Conservation (phyloP, 352 stramenopile species). For the Phytophthora cryptogea region DNA sequence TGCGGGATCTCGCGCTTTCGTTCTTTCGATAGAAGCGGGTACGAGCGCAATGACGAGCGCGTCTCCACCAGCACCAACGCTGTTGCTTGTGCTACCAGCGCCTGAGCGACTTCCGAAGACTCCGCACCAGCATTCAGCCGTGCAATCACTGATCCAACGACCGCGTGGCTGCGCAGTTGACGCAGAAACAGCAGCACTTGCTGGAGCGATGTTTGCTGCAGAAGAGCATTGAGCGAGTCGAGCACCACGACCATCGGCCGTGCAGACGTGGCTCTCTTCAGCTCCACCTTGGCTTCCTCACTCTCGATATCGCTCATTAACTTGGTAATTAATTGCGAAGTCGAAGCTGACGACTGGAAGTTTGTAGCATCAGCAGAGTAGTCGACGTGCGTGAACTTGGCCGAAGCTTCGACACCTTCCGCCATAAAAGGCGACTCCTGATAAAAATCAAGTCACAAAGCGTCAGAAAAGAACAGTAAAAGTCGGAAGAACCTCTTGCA, state of each 20-base stretch:
- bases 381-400: slow-evolving; percentile 52
- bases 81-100: slow-evolving; percentile 50
- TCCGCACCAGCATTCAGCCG: slow-evolving; percentile 51
- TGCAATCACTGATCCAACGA: slow-evolving; percentile 50
- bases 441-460: slow-evolving; percentile 1
- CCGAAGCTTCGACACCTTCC: slow-evolving; percentile 10
- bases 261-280: slow-evolving; percentile 12
- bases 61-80: slow-evolving; percentile 64
- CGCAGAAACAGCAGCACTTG: slow-evolving; percentile 52
- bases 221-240: slow-evolving; percentile 67
- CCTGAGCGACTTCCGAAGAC: slow-evolving; percentile 15
- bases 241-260: slow-evolving; percentile 60
- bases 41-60: slow-evolving; percentile 49
- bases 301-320: slow-evolving; percentile 37
- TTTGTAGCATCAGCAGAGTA: slow-evolving; percentile 41
- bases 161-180: slow-evolving; percentile 30
- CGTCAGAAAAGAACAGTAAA: not conserved
- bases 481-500: not conserved
- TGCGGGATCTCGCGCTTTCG: slow-evolving; percentile 63
- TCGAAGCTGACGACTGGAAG: slow-evolving; percentile 19
- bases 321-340: slow-evolving; percentile 28
- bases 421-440: slow-evolving; percentile 37
- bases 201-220: slow-evolving; percentile 53
- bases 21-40: slow-evolving; percentile 65
- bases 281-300: slow-evolving; percentile 12